Base-by-base conservation (phyloP, 192 early-diverging fungal genomes). In the Coemansia sp. region DNA sequence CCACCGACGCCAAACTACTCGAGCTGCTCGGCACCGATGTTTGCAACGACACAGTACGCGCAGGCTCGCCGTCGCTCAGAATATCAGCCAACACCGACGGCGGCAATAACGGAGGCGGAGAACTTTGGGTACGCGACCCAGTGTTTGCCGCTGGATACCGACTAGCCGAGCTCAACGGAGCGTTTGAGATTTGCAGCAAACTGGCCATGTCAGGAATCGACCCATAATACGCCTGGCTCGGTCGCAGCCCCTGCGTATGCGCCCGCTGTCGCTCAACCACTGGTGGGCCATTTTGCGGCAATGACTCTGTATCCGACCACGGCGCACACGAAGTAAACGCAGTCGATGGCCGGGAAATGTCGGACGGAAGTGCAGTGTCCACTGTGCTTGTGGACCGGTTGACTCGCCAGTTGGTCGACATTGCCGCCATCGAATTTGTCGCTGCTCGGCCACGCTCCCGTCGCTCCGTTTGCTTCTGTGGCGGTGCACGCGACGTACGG, bases 31-130 rank as follows among this genome's bases (percentile, higher is more conserved):
- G n/a, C 27, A 35, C 37, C 24, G 59, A 4, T 11, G 53, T 4
- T 53, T 51, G 39, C 10, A 27, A 27, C 3, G 50, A 38, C 21
- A 19, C 52, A 19, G 45, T 27, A 50, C 50, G 47, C 7, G 74
- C 45, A 12, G 39, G 49, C 51, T 64, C 62, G 22, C 53, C 53
- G 5, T 69, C 66, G 35, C 49, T 70, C 14, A 78, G 60, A 51
- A 78, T 65, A 4, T 78, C 75, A 1, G 75, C 70, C 7, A 78
- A 66, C 66, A 78, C 68, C 1, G 66, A 55, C 22, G 68, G 70
- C 3, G 75, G 66, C 6, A 78, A 59, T 23, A 78, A 60, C 4
- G 75, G 66, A 0, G 61, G 70, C 32, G 58, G 57, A 4, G 61
- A 10, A 35, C 25, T 14, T 14, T 6, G 54, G 41, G 27, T 48